phyloP scores from a whole-genome alignment of 176 grass and related monocot species.

The Cymbopogon citratus region DNA sequence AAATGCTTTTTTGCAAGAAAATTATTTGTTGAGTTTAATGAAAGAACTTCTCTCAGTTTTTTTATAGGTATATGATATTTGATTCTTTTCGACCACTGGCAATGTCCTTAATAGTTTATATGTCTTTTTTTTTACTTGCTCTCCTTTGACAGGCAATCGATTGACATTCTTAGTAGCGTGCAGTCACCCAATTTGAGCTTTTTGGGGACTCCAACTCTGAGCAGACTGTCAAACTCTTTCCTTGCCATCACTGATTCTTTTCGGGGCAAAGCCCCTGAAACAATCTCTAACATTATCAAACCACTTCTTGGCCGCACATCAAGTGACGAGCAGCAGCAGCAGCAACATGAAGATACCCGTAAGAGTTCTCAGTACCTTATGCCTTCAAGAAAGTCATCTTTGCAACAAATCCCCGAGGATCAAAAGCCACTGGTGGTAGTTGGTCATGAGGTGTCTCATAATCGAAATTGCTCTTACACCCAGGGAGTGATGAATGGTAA shows the following conservation, averaged over 20 bases:
- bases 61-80: neutral
- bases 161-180: conserved; percentile 70
- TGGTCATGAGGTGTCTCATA: conserved; percentile 38
- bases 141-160: conserved; percentile 66
- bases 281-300: conserved; percentile 47
- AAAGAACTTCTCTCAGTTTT: neutral
- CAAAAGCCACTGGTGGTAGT: conserved; percentile 19
- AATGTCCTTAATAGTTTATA: too few species aligned
- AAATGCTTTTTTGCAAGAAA: neutral
- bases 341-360: neutral
- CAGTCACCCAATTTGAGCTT: conserved; percentile 64
- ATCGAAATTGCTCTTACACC: conserved; percentile 48
- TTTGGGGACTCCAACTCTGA: conserved; percentile 59
- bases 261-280: conserved; percentile 56
- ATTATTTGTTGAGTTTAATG: neutral
- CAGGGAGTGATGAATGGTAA: conserved; percentile 76
- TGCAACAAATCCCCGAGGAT: conserved; percentile 72
- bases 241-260: conserved; percentile 45
- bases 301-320: conserved; percentile 51
- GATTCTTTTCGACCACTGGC: neutral
- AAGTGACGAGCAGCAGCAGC: conserved; percentile 37
- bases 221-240: conserved; percentile 74
- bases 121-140: neutral
- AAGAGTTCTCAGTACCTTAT: conserved; percentile 69
- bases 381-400: conserved; percentile 57